These are phyloP conservation scores for Leccinum disarticulatum DNA, from an alignment of 768 basidiomycete genomes.

Conservation along the genomic window DNA sequence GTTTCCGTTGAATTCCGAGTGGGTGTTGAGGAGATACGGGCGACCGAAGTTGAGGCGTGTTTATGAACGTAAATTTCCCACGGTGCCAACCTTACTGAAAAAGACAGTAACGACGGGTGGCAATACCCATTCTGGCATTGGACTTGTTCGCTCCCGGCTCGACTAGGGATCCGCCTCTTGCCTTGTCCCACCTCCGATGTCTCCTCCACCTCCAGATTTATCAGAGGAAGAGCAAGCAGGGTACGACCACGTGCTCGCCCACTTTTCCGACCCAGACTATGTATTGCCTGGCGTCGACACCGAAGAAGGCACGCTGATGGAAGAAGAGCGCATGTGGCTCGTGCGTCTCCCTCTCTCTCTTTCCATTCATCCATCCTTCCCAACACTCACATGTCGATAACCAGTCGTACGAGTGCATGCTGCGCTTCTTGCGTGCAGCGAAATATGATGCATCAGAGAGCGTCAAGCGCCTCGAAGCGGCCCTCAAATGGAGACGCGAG, in stretches of 20 bases:
- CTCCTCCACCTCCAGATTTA: slow-evolving; percentile 38
- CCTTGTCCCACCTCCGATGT: slow-evolving; percentile 5
- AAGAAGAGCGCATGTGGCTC: slow-evolving; percentile 79
- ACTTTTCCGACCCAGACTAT: slow-evolving; percentile 57
- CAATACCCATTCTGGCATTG: no score
- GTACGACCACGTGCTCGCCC: slow-evolving; percentile 52
- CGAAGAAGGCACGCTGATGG: slow-evolving; percentile 47
- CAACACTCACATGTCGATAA: not conserved
- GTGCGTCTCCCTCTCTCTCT: slow-evolving; percentile 34
- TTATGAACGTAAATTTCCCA: not conserved
- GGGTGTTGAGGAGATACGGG: not conserved
- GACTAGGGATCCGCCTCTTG: not conserved
- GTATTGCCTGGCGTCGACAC: slow-evolving; percentile 44
- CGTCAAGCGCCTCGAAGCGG: slow-evolving; percentile 67
- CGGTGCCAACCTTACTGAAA: not conserved
- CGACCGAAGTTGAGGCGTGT: not conserved
- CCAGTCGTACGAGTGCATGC: slow-evolving; percentile 66
- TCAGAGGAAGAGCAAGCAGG: slow-evolving; percentile 46
- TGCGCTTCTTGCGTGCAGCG: slow-evolving; percentile 75
- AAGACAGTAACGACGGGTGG: not conserved
- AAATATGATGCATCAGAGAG: slow-evolving; percentile 65
- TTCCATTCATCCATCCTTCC: slow-evolving; percentile 12
- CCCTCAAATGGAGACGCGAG: slow-evolving; percentile 78
- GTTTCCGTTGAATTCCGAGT: not conserved
- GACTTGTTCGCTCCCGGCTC: not conserved